These are phyloP conservation scores for Trichoderma breve DNA, from an alignment of 2,329 filamentous ascomycete genomes.

Conservation along the genomic window DNA sequence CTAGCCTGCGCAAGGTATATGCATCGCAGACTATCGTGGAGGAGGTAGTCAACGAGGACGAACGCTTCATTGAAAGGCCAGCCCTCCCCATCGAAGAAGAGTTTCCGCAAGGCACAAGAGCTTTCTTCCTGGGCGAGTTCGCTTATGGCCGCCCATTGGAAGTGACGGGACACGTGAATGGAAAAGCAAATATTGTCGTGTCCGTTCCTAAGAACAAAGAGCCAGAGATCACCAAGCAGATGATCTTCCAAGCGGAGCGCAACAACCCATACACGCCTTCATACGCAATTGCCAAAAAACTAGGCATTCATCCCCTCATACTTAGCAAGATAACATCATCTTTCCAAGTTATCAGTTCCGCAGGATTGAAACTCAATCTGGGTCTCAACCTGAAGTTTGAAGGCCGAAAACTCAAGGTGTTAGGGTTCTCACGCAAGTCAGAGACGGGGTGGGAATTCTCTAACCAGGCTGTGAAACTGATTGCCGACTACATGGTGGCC, in stretches of 20 bases:
- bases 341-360: constrained; percentile 76
- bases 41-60: constrained; percentile 83
- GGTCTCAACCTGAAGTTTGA: constrained; percentile 98
- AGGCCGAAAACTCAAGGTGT: constrained; percentile 88
- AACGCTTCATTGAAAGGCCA: constrained; percentile 85
- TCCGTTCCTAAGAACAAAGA: constrained; percentile 70
- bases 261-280: constrained; percentile 79
- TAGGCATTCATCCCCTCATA: constrained; percentile 80
- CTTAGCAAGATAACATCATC: constrained; percentile 95
- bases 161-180: constrained; percentile 68
- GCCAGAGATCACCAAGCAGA: constrained; percentile 72
- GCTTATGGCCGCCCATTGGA: constrained; percentile 90
- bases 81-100: constrained; percentile 90
- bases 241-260: constrained; percentile 69
- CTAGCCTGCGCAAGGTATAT: constrained; percentile 83
- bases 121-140: constrained; percentile 92
- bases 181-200: constrained; percentile 78
- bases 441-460: constrained; percentile 95
- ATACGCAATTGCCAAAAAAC: constrained; percentile 78
- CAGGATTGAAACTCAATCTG: constrained; percentile 80
- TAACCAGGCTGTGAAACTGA: constrained; percentile 72
- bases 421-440: constrained; percentile 89
- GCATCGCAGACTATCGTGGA: constrained; percentile 91
- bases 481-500: constrained; percentile 84
- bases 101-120: constrained; percentile 77